Base-by-base conservation (phyloP, 306 rosid genomes). In the Astragalus membranaceus region DNA sequence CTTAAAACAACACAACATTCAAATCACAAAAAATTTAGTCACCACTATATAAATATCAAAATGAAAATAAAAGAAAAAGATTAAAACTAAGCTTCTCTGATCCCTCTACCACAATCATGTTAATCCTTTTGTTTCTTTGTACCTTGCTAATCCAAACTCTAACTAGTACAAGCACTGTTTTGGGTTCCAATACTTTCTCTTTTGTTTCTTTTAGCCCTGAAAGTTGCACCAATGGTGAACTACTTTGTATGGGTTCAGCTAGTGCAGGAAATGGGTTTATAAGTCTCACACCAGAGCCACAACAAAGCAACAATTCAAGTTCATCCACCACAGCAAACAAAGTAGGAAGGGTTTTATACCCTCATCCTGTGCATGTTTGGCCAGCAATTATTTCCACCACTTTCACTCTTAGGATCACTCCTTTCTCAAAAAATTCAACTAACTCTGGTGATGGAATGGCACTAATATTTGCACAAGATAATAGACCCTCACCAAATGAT, bases 161-260 rank as follows among this genome's bases (percentile, higher is more conserved):
- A 73, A 60, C 46, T 39, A 29, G 14, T 63, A 44, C 62, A 56
- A 67, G 26, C 81, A 61, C 83, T 67, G 23, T 14, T 8, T 17
- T 35, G 5, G 47, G 32, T 37, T 56, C 79, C 8, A 57, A 58
- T 8, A 76, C 70, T 35, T 87, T 87, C 76, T 75, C 83, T 30
- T 85, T 87, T 55, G 15, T 82, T 14, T 44, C 88, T 4, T 85
- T 87, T 79, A 70, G 61, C 32, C 65, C 82, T 13, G 83, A 78
- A 32, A 85, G 86, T 50, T 87, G 92, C 67, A 82, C 13, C 16
- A 74, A 59, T 43, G 80, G 83, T 9, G 81, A 73, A 30, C 43
- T 87, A 3, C 49, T 87, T 16, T 87, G 89, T 62, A 87, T 80
- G 92, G 89, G 88, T 0, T 80, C 89, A 10, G 86, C 76, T 39